A percentile compares a stretch with the other conserved stretches of the same genome.
Evolutionary conservation across 805 yeast genomes (phyloP).

Genomic region (Lipomyces sp.): DNA sequence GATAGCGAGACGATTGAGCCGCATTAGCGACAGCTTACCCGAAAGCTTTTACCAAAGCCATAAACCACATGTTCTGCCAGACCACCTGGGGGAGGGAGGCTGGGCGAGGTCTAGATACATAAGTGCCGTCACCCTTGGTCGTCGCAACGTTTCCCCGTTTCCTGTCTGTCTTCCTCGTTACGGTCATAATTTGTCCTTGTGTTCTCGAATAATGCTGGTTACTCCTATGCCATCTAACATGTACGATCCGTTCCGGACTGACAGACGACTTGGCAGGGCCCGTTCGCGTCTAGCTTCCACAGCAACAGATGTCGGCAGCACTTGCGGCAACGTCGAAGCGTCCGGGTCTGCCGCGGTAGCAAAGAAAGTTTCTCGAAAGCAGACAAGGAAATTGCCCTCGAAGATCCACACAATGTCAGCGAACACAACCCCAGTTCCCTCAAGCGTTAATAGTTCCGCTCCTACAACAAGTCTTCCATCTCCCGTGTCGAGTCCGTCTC

Average conservation of each 20-base stretch:
- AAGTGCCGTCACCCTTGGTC: neutral
- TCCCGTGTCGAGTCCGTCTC: conserved; percentile 1
- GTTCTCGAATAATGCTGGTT: neutral
- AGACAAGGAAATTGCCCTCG: neutral
- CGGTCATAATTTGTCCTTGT: neutral
- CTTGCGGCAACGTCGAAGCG: neutral
- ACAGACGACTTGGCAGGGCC: neutral
- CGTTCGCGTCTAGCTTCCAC: neutral
- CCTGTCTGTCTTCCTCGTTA: neutral
- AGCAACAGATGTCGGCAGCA: neutral
- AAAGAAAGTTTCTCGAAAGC: neutral
- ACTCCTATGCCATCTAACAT: neutral
- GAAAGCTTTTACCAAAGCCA: too few relatives aligned
- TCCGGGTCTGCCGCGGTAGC: neutral
- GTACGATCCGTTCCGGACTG: neutral
- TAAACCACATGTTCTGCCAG: too few relatives aligned
- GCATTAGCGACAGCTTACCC: too few relatives aligned
- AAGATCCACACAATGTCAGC: neutral
- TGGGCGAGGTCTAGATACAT: too few relatives aligned
- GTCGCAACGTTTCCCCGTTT: neutral
- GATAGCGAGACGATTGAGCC: neutral
- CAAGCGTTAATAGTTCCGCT: neutral
- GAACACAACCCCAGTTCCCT: neutral
- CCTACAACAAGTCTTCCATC: neutral
- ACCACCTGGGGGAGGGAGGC: too few relatives aligned